Conservation (phyloP, 805 yeast species). For the Sporopachydermia lactativora region DNA sequence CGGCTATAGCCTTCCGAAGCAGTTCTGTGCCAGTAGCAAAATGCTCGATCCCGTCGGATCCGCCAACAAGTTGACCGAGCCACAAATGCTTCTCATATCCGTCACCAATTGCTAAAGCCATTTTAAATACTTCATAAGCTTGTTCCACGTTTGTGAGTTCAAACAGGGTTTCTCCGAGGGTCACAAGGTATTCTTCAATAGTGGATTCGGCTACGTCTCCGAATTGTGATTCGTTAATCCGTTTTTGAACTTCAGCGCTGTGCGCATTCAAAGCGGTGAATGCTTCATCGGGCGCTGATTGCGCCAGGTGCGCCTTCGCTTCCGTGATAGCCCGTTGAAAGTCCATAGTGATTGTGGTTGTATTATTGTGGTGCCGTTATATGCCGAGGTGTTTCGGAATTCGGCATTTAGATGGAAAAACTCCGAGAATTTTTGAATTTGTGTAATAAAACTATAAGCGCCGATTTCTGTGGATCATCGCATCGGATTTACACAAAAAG, state of each 20-base stretch:
- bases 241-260: neutral
- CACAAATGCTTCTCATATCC: slow-evolving; percentile 70
- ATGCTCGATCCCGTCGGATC: slow-evolving; percentile 50
- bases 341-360: neutral
- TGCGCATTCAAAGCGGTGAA: slow-evolving; percentile 21
- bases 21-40: slow-evolving; percentile 49
- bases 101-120: slow-evolving; percentile 63
- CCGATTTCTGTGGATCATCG: too few relatives aligned
- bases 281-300: slow-evolving; percentile 40
- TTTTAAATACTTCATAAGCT: slow-evolving; percentile 50
- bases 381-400: neutral
- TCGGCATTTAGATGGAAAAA: too few relatives aligned
- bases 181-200: slow-evolving; percentile 26
- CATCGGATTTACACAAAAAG: too few relatives aligned
- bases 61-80: slow-evolving; percentile 85
- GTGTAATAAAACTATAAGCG: too few relatives aligned
- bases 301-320: slow-evolving; percentile 31
- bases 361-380: too few relatives aligned
- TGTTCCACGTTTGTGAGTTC: slow-evolving; percentile 70
- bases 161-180: slow-evolving; percentile 62
- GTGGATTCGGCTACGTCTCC: neutral
- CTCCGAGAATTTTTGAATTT: too few relatives aligned
- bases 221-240: neutral
- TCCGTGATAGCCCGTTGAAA: slow-evolving; percentile 14
- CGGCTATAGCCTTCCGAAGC: slow-evolving; percentile 26